Percentiles rank a stretch among this genome's conserved stretches.
Evolutionary conservation across 495 filamentous ascomycete genomes (phyloP).

Genomic region (Monascus purpureus): DNA sequence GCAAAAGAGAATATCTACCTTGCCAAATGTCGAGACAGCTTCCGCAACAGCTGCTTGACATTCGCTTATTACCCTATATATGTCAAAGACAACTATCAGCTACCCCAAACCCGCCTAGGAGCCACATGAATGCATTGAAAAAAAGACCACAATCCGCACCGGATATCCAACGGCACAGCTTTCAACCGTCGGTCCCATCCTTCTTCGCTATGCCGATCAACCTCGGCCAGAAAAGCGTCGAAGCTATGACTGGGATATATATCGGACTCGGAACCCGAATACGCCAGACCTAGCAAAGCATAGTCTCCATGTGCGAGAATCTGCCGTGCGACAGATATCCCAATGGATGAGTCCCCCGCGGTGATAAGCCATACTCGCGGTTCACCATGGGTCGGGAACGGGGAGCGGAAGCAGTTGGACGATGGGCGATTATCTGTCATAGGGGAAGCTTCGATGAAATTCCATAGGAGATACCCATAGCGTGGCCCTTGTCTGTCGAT

Average conservation of each 20-base stretch:
- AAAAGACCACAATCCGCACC: no score
- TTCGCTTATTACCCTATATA: constrained; percentile 31
- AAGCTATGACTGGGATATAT: constrained; percentile 35
- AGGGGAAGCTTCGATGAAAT: constrained; percentile 4
- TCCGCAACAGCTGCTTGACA: constrained; percentile 80
- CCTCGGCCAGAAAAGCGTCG: constrained; percentile 44
- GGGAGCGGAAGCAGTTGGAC: constrained; percentile 26
- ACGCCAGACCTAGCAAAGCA: constrained; percentile 62
- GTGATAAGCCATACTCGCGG: constrained; percentile 81
- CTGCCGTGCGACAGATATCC: constrained; percentile 54
- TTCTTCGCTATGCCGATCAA: constrained; percentile 46
- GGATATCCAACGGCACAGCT: constrained; percentile 34
- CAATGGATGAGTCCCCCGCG: constrained; percentile 67
- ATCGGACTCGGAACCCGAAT: constrained; percentile 30
- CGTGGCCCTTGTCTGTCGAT: constrained; percentile 1
- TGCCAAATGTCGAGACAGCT: constrained; percentile 68
- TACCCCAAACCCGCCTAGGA: no score
- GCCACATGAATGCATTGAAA: no score
- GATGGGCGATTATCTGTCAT: constrained; percentile 27
- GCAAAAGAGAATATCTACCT: constrained; percentile 78
- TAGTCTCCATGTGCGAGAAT: constrained; percentile 76
- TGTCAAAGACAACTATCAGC: no score
- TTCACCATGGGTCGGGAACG: constrained; percentile 43
- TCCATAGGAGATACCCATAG: not conserved
- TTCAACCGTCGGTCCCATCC: constrained; percentile 32